These are phyloP conservation scores for Aspergillus ellipticus DNA, from an alignment of 495 filamentous ascomycete genomes.

Conservation along the genomic window DNA sequence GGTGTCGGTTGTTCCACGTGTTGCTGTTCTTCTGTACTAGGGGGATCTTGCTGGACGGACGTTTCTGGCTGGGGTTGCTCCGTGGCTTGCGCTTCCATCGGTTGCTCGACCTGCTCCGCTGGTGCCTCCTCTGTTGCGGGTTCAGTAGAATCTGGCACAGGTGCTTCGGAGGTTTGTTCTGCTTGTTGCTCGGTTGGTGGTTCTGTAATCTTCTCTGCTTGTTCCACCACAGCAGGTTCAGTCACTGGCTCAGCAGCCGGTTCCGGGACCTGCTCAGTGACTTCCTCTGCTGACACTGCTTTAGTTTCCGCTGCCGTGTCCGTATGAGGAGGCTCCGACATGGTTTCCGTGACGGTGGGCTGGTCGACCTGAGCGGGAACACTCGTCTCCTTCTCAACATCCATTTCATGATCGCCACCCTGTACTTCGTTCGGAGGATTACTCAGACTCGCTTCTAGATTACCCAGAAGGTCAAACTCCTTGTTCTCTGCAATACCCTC, in stretches of 20 bases:
- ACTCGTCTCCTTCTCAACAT: background rate
- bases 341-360: conserved; percentile 1
- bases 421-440: background rate
- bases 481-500: background rate
- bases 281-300: background rate
- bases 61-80: conserved; percentile 8
- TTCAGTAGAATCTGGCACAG: conserved; percentile 1
- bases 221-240: background rate
- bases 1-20: conserved; percentile 10
- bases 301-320: background rate
- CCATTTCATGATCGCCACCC: background rate
- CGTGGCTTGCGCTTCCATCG: background rate
- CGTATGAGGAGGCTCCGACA: background rate
- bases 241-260: background rate
- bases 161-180: background rate
- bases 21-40: background rate
- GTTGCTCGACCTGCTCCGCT: background rate
- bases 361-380: background rate
- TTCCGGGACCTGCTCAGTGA: background rate
- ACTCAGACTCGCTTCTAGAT: conserved; percentile 22
- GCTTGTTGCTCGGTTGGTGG: background rate
- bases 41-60: conserved; percentile 10
- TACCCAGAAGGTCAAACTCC: conserved; percentile 18
- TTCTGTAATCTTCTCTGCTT: background rate
- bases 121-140: background rate